Base-by-base conservation (phyloP, 2,329 filamentous ascomycete species). In the Dryadomyces quercivorus region DNA sequence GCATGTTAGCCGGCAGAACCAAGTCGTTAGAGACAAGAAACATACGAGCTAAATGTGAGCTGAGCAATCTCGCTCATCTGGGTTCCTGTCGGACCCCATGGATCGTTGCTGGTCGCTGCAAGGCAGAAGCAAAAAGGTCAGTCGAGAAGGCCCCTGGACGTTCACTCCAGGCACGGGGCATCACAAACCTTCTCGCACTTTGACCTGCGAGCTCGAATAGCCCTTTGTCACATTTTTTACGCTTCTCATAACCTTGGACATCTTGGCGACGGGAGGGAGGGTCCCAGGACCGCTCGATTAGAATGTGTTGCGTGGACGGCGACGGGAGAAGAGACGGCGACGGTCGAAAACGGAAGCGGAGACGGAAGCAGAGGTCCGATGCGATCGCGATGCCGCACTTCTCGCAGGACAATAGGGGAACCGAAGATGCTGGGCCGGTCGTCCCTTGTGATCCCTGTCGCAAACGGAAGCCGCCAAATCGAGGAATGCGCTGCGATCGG, bases 151-250 rank as follows among this genome's bases (percentile, higher is more conserved):
- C 42, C 57, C 18, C 13, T 16, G 15, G 36, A 34, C n/a, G n/a
- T n/a, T n/a, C n/a, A n/a, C n/a, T n/a, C n/a, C n/a, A 51, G 9
- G 13, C 21, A 2, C 21, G 7, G 16, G 21, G 12, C 40, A 20
- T 16, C 10, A 72, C 83, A 61, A 74, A 95, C 90, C 90, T 88
- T 95, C 92, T 75, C 91, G 85, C 70, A 98, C 93, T 76, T 97
- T 97, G 70, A 97, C 88, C 77, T 98, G 92, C 64, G 94, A 89
- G 61, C 80, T 84, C 40, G 92, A 96, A 69, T 98, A 98, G 64
- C 93, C 93, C 76, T 97, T 98, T 70, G 93, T 97, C 72, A 98
- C 92, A 77, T 97, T 98, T 76, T 96, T 97, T 66, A 97, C 91
- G 69, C 88, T 95, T 72, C 93, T 82, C 68, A 97, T 89, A 69